Percentiles rank a stretch among this genome's conserved stretches.
phyloP scores from a whole-genome alignment of 176 grass and related monocot species.

The Oryza officinalis region DNA sequence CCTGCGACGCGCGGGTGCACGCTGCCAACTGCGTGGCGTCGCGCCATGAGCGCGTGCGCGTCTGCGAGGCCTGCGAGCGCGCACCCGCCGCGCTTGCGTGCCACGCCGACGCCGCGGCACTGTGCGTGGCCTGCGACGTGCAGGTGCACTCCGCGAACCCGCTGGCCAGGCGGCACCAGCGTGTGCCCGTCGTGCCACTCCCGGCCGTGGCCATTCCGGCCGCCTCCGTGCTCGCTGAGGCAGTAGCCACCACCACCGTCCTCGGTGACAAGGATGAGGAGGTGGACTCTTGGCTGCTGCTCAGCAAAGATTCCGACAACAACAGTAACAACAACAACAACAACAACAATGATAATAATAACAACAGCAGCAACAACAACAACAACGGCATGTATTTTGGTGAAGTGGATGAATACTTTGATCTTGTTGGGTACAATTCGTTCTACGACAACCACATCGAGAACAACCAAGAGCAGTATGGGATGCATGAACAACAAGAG shows the following conservation, averaged over 20 bases:
- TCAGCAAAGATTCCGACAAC: conserved; percentile 12
- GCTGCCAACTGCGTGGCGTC: conserved; percentile 60
- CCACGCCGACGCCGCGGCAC: conserved; percentile 45
- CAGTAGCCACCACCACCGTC: background rate
- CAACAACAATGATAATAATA: background rate
- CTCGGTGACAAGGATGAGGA: conserved; percentile 35
- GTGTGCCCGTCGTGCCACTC: conserved; percentile 52
- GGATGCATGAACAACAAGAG: conserved; percentile 44
- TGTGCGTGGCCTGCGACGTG: conserved; percentile 60
- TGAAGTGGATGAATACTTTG: conserved; percentile 66
- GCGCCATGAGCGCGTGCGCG: conserved; percentile 64
- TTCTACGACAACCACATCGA: conserved; percentile 49
- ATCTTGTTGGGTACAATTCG: conserved; percentile 64
- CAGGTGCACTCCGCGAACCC: conserved; percentile 73
- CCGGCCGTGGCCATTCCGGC: conserved; percentile 32
- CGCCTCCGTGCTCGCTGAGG: conserved; percentile 13
- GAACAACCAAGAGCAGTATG: conserved; percentile 24
- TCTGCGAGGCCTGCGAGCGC: conserved; percentile 64
- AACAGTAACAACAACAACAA: background rate
- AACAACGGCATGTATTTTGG: conserved; percentile 27
- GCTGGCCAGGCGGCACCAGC: conserved; percentile 56
- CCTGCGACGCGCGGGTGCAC: conserved; percentile 68
- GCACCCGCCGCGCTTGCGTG: conserved; percentile 48
- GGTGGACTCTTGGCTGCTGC: conserved; percentile 46
- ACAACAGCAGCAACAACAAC: background rate